phyloP scores from a whole-genome alignment of 257 asterid genomes.

The Nicotiana tomentosiformis region DNA sequence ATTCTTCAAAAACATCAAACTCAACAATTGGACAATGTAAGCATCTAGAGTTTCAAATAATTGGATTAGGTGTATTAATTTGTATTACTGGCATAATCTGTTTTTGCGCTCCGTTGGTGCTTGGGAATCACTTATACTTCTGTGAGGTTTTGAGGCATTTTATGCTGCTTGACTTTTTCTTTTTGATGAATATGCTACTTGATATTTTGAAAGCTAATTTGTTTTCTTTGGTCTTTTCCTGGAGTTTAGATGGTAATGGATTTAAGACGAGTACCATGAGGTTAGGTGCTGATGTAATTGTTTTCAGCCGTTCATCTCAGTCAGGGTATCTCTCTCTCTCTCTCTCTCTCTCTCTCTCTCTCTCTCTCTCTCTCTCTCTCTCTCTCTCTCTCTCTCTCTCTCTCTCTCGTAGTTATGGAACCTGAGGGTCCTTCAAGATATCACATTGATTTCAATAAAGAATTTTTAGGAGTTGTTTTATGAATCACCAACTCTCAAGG shows the following conservation, averaged over 20 bases:
- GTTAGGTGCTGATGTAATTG: constrained; percentile 85
- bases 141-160: constrained; percentile 4
- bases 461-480: neutral
- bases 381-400: neutral
- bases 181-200: constrained; percentile 6
- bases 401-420: neutral
- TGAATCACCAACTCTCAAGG: neutral
- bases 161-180: neutral
- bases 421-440: constrained; percentile 3
- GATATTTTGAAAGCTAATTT: neutral
- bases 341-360: neutral
- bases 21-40: constrained; percentile 84
- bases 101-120: neutral
- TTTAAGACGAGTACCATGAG: constrained; percentile 99
- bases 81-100: neutral
- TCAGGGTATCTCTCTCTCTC: constrained; percentile 52
- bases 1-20: constrained; percentile 77
- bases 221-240: neutral
- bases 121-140: neutral
- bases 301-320: constrained; percentile 64
- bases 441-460: neutral
- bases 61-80: neutral
- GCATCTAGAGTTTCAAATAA: constrained; percentile 20
- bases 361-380: neutral
- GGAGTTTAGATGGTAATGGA: constrained; percentile 80